These are phyloP conservation scores for Mesembryanthemum crystallinum DNA, from an alignment of 148 eudicot species.

Conservation along the genomic window DNA sequence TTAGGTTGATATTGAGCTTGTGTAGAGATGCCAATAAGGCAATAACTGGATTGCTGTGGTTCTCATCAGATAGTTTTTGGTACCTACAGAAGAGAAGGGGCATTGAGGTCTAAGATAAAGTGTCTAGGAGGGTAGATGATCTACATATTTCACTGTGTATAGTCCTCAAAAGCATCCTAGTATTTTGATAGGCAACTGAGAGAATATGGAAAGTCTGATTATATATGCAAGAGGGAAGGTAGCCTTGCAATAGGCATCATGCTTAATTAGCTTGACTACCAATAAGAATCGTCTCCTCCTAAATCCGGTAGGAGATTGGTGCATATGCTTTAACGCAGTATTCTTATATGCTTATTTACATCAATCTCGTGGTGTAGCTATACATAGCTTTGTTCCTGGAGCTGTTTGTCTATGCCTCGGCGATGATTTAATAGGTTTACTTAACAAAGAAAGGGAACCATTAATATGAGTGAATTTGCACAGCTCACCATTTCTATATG, in stretches of 20 bases:
- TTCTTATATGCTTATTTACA: not conserved
- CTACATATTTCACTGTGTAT: not conserved
- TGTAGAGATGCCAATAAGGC: not conserved
- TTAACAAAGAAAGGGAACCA: not conserved
- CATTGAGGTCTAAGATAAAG: not conserved
- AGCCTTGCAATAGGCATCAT: not conserved
- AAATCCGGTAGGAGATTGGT: not conserved
- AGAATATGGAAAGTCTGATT: not conserved
- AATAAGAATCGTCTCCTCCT: not conserved
- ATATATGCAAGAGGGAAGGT: not conserved
- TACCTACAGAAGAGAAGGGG: not conserved
- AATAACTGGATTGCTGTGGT: not conserved
- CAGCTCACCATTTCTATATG: not conserved
- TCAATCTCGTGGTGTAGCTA: not conserved
- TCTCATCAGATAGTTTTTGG: not conserved
- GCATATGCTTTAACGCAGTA: not conserved
- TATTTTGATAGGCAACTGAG: not conserved
- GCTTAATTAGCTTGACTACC: not conserved
- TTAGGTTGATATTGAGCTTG: not conserved
- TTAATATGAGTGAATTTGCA: not conserved
- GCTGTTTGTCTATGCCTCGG: conserved; percentile 1
- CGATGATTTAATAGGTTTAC: not conserved
- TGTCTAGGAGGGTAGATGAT: not conserved
- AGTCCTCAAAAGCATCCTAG: not conserved
- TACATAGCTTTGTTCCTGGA: not conserved